Conservation (phyloP, 768 basidiomycete genomes). For the Trametes meyenii region DNA sequence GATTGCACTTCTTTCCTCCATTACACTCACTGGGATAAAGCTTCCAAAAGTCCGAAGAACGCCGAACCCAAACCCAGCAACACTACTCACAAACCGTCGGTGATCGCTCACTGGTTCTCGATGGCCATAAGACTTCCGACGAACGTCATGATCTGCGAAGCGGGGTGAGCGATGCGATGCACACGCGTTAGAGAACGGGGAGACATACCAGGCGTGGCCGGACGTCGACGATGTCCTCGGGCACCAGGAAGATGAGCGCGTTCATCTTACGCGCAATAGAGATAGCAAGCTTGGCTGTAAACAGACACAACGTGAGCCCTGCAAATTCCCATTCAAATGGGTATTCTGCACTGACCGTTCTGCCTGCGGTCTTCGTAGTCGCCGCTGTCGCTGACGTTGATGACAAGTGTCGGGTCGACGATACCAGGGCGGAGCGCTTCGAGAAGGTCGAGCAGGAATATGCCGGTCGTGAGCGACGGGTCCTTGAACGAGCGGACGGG, state of each 20-base stretch:
- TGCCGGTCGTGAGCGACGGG: slow-evolving; percentile 79
- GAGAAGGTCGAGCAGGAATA: slow-evolving; percentile 93
- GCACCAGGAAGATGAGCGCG: slow-evolving; percentile 93
- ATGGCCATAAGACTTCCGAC: slow-evolving; percentile 84
- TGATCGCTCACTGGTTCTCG: slow-evolving; percentile 16
- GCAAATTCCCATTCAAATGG: background rate
- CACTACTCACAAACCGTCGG: background rate
- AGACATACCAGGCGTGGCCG: slow-evolving; percentile 80
- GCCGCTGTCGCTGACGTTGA: slow-evolving; percentile 58
- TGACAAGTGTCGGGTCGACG: slow-evolving; percentile 85
- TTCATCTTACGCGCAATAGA: slow-evolving; percentile 99
- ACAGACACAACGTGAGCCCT: background rate
- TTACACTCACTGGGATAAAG: slow-evolving; percentile 4
- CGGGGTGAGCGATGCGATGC: background rate
- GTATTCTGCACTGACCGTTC: slow-evolving; percentile 65
- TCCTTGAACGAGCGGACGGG: slow-evolving; percentile 94
- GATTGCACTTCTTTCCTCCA: slow-evolving; percentile 10
- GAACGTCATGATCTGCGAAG: slow-evolving; percentile 84
- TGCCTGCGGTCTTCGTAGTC: slow-evolving; percentile 87
- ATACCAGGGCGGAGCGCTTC: slow-evolving; percentile 93
- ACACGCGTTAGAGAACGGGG: background rate
- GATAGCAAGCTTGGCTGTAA: slow-evolving; percentile 92
- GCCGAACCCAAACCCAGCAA: background rate
- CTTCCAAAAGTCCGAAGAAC: slow-evolving; percentile 15
- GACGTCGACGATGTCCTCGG: slow-evolving; percentile 96